phyloP scores from a whole-genome alignment of 148 eudicot species.

The Vaccinium vitisidaea region DNA sequence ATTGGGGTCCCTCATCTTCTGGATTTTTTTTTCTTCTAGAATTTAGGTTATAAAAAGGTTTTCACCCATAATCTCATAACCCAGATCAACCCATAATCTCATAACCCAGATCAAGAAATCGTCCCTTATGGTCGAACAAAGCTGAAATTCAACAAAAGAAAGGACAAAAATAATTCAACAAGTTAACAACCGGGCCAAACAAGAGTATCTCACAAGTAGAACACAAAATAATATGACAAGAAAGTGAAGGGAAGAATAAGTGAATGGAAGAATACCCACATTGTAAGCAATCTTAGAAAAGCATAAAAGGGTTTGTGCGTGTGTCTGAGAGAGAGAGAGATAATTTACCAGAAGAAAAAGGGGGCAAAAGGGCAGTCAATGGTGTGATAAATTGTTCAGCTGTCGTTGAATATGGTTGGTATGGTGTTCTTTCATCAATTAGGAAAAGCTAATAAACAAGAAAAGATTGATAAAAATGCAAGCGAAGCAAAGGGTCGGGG shows the following conservation, averaged over 20 bases:
- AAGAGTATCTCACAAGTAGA: conserved; percentile 15
- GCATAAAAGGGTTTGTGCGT: conserved; percentile 2
- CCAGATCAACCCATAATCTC: conserved; percentile 24
- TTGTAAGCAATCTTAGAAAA: conserved; percentile 52
- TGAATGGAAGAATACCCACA: conserved; percentile 54
- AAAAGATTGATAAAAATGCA: not conserved
- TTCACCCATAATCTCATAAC: conserved; percentile 19
- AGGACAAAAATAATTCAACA: conserved; percentile 15
- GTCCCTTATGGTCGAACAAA: conserved; percentile 32
- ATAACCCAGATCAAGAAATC: conserved; percentile 25
- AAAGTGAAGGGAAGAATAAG: conserved; percentile 47
- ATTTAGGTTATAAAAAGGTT: conserved; percentile 19
- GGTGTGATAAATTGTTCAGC: conserved; percentile 4
- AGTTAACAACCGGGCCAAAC: conserved; percentile 4
- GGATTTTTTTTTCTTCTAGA: not conserved
- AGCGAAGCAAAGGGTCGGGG: not conserved
- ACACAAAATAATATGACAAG: conserved; percentile 15
- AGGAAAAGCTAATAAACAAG: not conserved
- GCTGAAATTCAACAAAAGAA: conserved; percentile 23
- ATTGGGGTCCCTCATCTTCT: conserved; percentile 46
- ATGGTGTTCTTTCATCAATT: not conserved
- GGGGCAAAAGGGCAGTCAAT: conserved; percentile 22
- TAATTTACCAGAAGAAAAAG: conserved; percentile 39
- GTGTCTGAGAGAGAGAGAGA: not conserved
- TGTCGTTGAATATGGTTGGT: conserved; percentile 1